phyloP scores from a whole-genome alignment of 495 filamentous ascomycete genomes.

The Talaromyces wortmannii region DNA sequence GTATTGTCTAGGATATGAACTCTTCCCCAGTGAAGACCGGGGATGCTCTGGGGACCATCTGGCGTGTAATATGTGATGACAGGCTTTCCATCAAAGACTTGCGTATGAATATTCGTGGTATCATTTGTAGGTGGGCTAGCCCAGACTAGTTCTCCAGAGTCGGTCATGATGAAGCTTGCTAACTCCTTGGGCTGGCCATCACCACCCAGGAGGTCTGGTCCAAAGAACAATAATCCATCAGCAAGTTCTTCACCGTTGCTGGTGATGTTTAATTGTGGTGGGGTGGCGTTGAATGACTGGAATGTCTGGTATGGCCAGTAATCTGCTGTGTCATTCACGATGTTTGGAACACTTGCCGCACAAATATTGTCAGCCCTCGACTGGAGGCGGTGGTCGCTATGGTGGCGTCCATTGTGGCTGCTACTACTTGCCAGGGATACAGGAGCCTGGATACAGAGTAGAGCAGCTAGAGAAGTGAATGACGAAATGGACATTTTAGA shows the following conservation, averaged over 20 bases:
- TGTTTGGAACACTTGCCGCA: neutral
- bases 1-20: slow-evolving; percentile 31
- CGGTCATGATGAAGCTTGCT: neutral
- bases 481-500: neutral
- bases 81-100: slow-evolving; percentile 21
- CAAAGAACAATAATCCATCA: neutral
- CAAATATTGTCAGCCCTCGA: neutral
- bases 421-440: neutral
- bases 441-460: neutral
- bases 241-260: neutral
- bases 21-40: slow-evolving; percentile 25
- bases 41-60: slow-evolving; percentile 24
- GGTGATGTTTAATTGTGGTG: neutral
- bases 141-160: neutral
- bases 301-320: neutral
- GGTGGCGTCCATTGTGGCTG: neutral
- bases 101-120: slow-evolving; percentile 13
- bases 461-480: neutral
- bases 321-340: neutral
- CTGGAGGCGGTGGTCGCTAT: neutral
- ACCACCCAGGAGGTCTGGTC: neutral
- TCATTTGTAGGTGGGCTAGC: neutral
- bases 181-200: neutral
- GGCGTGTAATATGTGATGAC: slow-evolving; percentile 26
- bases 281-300: neutral